Base-by-base conservation (phyloP, 2,329 filamentous ascomycete genomes). In the Alternaria angustiovoidea region DNA sequence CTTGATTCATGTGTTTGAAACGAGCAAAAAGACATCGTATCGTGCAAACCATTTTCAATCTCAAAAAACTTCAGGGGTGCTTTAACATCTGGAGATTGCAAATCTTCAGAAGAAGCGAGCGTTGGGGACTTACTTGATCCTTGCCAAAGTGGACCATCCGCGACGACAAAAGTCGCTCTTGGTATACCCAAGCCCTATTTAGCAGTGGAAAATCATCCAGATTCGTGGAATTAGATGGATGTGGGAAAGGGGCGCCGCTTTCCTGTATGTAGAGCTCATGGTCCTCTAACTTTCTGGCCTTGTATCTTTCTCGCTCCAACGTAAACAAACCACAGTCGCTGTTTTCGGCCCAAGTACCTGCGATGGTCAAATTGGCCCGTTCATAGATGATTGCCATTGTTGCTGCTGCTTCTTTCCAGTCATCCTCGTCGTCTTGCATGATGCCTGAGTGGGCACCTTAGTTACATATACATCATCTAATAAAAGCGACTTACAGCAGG, bases 211-310 rank as follows among this genome's bases (percentile, higher is more conserved):
- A 22, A 22, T 22, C 1, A 20, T 20, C 1, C 20, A 1, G 1
- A 20, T 20, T 20, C 1, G 20, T 20, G 20, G 20, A 20, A 20
- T 20, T n/a, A n/a, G n/a, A 2, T 20, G 20, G 20, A 3, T 2
- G 20, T 36, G 12, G 32, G 2, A 53, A 53, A 1, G 0, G 0
- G 7, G 6, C 0, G 2, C 16, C 0, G 2, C 2, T 0, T 38
- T 34, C 39, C 7, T 26, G 18, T n/a, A 53, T 22, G 18, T 32
- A 34, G 5, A 43, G 12, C 5, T 14, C 51, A 2, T 18, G 6
- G 1, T 7, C 2, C 5, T 3, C 4, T 3, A 53, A 14, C 2
- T 24, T 28, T 0, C 12, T 14, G 28, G 18, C 28, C 3, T 44
- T 44, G 14, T 36, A 53, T 34, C 20, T 0, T 8, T 32, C 16